phyloP scores from a whole-genome alignment of 2,329 filamentous ascomycete genomes.

The Biscogniauxia sp. region DNA sequence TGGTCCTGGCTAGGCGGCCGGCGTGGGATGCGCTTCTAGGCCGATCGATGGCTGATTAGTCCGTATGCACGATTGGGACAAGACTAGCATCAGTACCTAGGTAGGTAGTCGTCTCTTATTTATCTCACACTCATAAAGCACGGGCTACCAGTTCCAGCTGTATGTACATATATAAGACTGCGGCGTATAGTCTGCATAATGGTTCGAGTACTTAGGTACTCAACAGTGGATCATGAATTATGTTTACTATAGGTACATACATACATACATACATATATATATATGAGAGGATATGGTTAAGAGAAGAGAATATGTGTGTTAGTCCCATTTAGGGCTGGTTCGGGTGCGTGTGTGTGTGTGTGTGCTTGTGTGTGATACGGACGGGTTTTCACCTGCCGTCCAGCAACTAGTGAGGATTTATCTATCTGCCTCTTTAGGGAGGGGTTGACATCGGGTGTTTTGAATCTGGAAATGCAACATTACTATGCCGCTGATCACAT shows the following conservation, averaged over 20 bases:
- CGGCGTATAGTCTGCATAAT: background rate
- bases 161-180: background rate
- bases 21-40: background rate
- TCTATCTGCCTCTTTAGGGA: background rate
- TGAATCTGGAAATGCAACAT: conserved; percentile 1
- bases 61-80: background rate
- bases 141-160: background rate
- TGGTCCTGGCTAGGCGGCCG: conserved; percentile 4
- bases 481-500: conserved; percentile 2
- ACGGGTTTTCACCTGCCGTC: background rate
- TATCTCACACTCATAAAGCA: background rate
- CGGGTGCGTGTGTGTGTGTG: background rate
- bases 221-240: too few species aligned
- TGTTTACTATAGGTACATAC: too few species aligned
- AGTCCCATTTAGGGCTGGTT: background rate
- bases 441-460: background rate
- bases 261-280: too few species aligned
- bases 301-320: too few species aligned
- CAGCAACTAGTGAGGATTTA: background rate
- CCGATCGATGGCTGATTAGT: background rate
- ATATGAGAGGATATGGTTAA: too few species aligned
- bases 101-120: background rate
- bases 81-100: background rate
- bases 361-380: too few species aligned
- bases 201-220: background rate